phyloP scores from a whole-genome alignment of 371 early-diverging fungal genomes.

The Mucor mucedo region DNA sequence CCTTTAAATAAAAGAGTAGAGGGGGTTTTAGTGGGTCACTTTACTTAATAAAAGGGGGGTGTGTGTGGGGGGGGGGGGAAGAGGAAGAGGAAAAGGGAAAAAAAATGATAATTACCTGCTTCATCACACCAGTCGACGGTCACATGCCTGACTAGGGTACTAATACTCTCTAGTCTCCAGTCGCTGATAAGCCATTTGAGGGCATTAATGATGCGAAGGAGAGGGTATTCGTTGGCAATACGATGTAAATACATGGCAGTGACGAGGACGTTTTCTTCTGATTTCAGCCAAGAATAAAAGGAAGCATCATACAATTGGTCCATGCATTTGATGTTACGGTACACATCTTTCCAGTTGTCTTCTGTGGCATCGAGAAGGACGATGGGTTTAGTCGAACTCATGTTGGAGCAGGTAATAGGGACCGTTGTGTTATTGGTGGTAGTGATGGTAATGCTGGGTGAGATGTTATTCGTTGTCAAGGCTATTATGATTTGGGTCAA shows the following conservation, averaged over 20 bases:
- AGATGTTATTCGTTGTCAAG: neutral
- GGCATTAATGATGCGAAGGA: slow-evolving; percentile 71
- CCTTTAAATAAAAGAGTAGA: slow-evolving; percentile 35
- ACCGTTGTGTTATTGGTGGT: neutral
- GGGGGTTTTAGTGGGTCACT: too few species aligned
- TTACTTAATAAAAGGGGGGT: neutral
- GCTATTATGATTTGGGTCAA: neutral
- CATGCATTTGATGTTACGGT: slow-evolving; percentile 70
- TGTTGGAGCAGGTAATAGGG: neutral
- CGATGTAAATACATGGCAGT: slow-evolving; percentile 72
- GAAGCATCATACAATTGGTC: slow-evolving; percentile 75
- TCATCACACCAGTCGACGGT: slow-evolving; percentile 68
- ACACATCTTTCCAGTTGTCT: slow-evolving; percentile 66
- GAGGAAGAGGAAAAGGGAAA: too few species aligned
- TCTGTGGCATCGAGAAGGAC: slow-evolving; percentile 19
- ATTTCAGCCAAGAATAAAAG: slow-evolving; percentile 75
- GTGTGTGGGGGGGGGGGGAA: neutral
- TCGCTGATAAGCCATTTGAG: slow-evolving; percentile 74
- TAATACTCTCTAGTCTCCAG: slow-evolving; percentile 71
- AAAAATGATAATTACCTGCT: slow-evolving; percentile 30
- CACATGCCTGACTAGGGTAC: slow-evolving; percentile 65
- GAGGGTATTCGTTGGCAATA: slow-evolving; percentile 74
- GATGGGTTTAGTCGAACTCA: slow-evolving; percentile 9
- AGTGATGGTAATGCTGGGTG: neutral
- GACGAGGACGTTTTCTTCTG: slow-evolving; percentile 75